Percentiles rank a stretch among this genome's conserved stretches.
These are phyloP conservation scores for Fusarium sp. DNA, from an alignment of 2,329 filamentous ascomycete species.

Conservation along the genomic window DNA sequence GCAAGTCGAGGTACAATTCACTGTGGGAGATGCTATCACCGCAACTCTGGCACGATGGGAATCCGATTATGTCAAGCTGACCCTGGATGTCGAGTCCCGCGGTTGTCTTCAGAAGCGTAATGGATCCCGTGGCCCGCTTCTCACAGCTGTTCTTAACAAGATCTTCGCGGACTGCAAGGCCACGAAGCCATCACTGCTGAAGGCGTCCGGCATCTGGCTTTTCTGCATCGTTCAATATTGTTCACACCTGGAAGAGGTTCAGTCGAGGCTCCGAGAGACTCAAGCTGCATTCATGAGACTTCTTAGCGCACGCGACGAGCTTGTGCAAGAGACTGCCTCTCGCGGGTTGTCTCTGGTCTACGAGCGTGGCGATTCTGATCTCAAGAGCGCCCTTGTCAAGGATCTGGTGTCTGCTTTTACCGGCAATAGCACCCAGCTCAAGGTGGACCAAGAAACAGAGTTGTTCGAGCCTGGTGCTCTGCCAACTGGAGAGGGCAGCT, in stretches of 20 bases:
- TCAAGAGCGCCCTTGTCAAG: conserved; percentile 85
- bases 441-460: conserved; percentile 90
- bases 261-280: conserved; percentile 77
- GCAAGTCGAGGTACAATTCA: conserved; percentile 88
- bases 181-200: conserved; percentile 88
- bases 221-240: conserved; percentile 92
- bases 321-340: conserved; percentile 95
- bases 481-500: conserved; percentile 88
- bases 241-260: conserved; percentile 79
- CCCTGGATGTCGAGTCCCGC: conserved; percentile 75
- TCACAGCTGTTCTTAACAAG: conserved; percentile 72
- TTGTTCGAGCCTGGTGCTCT: conserved; percentile 91
- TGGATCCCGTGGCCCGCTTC: conserved; percentile 53
- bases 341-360: conserved; percentile 92
- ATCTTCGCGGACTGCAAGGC: conserved; percentile 81
- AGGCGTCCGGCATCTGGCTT: conserved; percentile 95
- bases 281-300: conserved; percentile 90
- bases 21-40: conserved; percentile 87
- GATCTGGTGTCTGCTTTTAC: conserved; percentile 92
- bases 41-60: conserved; percentile 83
- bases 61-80: conserved; percentile 79
- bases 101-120: conserved; percentile 47
- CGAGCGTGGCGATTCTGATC: conserved; percentile 83
- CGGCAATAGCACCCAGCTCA: conserved; percentile 76
- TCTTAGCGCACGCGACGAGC: conserved; percentile 86